Base-by-base conservation (phyloP, 2,329 filamentous ascomycete species). In the Lasiodiplodia theobromae region DNA sequence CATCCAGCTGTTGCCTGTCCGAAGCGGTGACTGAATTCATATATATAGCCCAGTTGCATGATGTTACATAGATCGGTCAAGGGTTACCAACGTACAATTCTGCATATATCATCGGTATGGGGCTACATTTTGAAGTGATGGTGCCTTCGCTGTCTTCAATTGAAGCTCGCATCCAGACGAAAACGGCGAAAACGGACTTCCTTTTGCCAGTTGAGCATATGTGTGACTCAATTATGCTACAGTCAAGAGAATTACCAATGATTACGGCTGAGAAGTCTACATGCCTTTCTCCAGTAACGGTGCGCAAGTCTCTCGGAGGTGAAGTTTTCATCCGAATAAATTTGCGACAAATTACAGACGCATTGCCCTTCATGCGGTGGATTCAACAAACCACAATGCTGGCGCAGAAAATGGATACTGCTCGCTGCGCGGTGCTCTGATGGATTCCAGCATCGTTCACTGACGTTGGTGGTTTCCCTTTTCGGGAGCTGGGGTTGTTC, bases 401-500 rank as follows among this genome's bases (percentile, higher is more conserved):
- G 2, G 40, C 16, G 40, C 40, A 47, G 16, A 3, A 47, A n/a
- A n/a, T 8, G 40, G 0, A 47, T 10, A 16, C 23, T 31, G 51
- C 23, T 14, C 10, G 51, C 51, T 8, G 23, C 14, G 8, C 4
- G 14, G 4, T 38, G 11, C 16, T 28, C 14, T 28, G 2, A 40
- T 25, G 38, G 14, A 18, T n/a, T 34, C 58, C 40, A 8, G 12
- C 4, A 40, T 14, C 21, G 38, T 34, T 37, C 16, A 8, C 25
- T 10, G 12, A 28, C 47, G 25, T 44, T 63, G 7, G 40, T 7
- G 23, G 44, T 51, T 63, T 23, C 58, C 58, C 2, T 18, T 37
- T 63, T 44, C 40, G 58, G 58, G n/a, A 25, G 34, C 25, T 21
- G 28, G 40, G 40, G 58, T 28, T 47, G 44, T 47, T 47, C 44